Base-by-base conservation (phyloP, 371 early-diverging fungal genomes). In the Mortierella sp. region DNA sequence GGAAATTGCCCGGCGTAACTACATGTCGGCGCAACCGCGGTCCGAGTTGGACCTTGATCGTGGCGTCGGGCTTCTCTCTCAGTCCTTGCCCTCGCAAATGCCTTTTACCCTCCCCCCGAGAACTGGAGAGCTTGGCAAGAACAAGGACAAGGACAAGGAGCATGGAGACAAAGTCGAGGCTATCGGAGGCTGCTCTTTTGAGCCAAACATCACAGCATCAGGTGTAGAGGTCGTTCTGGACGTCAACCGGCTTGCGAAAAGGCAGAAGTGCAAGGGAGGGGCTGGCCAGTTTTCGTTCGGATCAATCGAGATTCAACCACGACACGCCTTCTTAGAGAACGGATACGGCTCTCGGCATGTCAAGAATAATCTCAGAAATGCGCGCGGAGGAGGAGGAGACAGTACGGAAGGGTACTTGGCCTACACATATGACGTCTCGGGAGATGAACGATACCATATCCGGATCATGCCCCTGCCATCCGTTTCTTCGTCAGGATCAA, bases 361-460 rank as follows among this genome's bases (percentile, higher is more conserved):
- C 16, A 34, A 55, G 11, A 4, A 40, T 16, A 22, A 13, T 7
- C 24, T 73, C 47, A 29, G 52, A 22, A 26, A 45, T 6, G n/a
- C 41, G 29, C 8, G 24, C 19, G n/a, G 43, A 39, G n/a, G 31
- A 7, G n/a, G n/a, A 29, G 37, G 26, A 24, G 63, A n/a, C 24
- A 48, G 40, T n/a, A n/a, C n/a, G 11, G 66, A 48, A 7, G 39
- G 66, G 29, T 64, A 85, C 40, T 37, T 86, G 10, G 90, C 91
- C 2, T 87, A 84, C 31, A 86, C 87, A 1, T 73, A 79, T 34
- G 90, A 90, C 67, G 50, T 70, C 0, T 68, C 66, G 31, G 91
- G 90, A 13, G 50, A 76, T 11, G 91, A 90, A 70, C 77, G 73
- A 22, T 90, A 82, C 70, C 48, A 24, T 9, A 73, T 90, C 63